phyloP scores from a whole-genome alignment of 805 yeast genomes.

The Saccharomycopsis oosterbeekiorum region DNA sequence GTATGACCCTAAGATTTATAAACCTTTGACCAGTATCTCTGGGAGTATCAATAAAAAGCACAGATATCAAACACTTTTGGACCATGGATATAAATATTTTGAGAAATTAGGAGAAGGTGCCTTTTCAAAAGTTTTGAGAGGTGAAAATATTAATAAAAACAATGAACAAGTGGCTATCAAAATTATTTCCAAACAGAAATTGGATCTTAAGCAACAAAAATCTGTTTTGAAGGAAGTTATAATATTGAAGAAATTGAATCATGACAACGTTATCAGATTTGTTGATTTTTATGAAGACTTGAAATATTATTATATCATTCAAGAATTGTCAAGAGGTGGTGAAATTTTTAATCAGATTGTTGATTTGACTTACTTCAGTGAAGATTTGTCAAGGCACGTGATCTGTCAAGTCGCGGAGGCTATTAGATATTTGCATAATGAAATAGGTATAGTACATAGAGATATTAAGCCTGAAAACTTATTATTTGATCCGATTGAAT shows the following conservation, averaged over 20 bases:
- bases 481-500: slow-evolving; percentile 50
- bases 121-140: slow-evolving; percentile 64
- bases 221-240: slow-evolving; percentile 75
- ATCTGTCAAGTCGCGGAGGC: slow-evolving; percentile 56
- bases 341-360: slow-evolving; percentile 62
- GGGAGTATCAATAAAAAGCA: background rate
- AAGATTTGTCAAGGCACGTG: slow-evolving; percentile 54
- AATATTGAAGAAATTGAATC: slow-evolving; percentile 58
- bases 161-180: slow-evolving; percentile 38
- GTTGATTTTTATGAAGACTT: slow-evolving; percentile 58
- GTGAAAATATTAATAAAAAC: slow-evolving; percentile 23
- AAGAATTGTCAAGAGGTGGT: slow-evolving; percentile 72
- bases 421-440: slow-evolving; percentile 58
- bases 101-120: slow-evolving; percentile 74
- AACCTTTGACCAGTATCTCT: background rate
- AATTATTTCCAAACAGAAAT: slow-evolving; percentile 56
- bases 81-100: slow-evolving; percentile 23
- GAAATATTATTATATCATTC: slow-evolving; percentile 54
- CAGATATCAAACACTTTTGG: slow-evolving; percentile 9
- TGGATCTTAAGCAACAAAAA: slow-evolving; percentile 51
- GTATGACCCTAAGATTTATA: background rate
- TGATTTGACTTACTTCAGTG: slow-evolving; percentile 55
- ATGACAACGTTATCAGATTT: slow-evolving; percentile 53
- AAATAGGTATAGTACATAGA: slow-evolving; percentile 71
- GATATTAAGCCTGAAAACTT: slow-evolving; percentile 79